Base-by-base conservation (phyloP, 257 asterid species). In the Nicotiana noctiflora region DNA sequence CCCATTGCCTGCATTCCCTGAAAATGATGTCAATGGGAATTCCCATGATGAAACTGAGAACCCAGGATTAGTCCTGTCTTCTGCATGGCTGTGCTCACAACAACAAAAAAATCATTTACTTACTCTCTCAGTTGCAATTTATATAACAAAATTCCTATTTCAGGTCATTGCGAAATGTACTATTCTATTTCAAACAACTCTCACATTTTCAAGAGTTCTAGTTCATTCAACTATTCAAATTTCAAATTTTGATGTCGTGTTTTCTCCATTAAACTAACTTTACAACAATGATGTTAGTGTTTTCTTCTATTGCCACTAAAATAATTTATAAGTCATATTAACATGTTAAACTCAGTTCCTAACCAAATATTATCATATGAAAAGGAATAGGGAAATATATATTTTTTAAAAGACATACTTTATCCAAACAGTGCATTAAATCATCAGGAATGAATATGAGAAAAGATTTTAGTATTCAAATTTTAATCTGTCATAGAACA, bases 1-100 rank as follows among this genome's bases (percentile, higher is more conserved):
- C 94, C 94, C 97, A 90, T 84, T 80, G 85, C 88, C 83, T 89
- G 93, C 88, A 90, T 88, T 83, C 94, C 97, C 52, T 85, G 91
- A 86, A 90, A 86, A n/a, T 93, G 81, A 86, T 91, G 97, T 44
- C 92, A 97, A 57, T 92, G 84, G 83, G 93, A 82, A 87, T 84
- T 93, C 76, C 97, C 92, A 2, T 89, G 83, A 83, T 90, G 93
- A 82, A 88, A 89, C 88, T 89, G 98, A 56, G 96, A 90, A 77
- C 92, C 93, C 87, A 84, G 96, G 89, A 89, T 82, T 75, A 89
- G 85, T 55, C 90, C 93, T 5, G 92, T 86, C 89, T 93, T 90
- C 11, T 40, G 93, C 91, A 88, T 11, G 92, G 94, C 93, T 40
- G 88, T 93, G 89, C 59, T 78, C 27, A 84, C 81, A 12, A 87